Evolutionary conservation across 345 rosid species (phyloP).

Genomic region (Rhizophora apiculata): DNA sequence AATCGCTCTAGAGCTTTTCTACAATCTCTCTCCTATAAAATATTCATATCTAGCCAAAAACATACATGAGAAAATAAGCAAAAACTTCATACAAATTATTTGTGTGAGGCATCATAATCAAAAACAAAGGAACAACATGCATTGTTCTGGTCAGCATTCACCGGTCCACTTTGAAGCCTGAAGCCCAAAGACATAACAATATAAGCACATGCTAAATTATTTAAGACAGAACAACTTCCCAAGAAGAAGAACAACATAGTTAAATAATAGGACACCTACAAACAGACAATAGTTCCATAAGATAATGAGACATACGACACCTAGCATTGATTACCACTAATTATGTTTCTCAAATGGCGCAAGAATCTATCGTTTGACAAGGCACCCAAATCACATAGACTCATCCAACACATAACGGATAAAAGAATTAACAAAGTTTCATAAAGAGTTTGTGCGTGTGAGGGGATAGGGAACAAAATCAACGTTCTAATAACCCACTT

Average conservation of each 20-base stretch:
- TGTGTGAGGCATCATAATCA: conserved; percentile 25
- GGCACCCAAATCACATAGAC: conserved; percentile 16
- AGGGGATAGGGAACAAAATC: conserved; percentile 21
- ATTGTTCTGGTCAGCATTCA: conserved; percentile 41
- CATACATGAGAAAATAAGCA: conserved; percentile 10
- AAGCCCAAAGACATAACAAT: conserved; percentile 25
- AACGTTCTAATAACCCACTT: conserved; percentile 12
- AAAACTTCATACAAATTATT: conserved; percentile 3
- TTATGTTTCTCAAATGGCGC: not conserved
- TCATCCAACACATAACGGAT: not conserved
- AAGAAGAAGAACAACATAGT: conserved; percentile 25
- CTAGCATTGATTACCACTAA: not conserved
- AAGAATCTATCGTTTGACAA: conserved; percentile 11
- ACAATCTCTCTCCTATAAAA: conserved; percentile 9
- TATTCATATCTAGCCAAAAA: conserved; percentile 9
- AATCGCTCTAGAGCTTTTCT: conserved; percentile 4
- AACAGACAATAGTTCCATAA: conserved; percentile 45
- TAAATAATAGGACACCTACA: conserved; percentile 24
- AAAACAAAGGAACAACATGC: conserved; percentile 21
- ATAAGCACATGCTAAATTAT: conserved; percentile 23
- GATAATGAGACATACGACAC: conserved; percentile 31
- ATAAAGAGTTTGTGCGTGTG: conserved; percentile 7
- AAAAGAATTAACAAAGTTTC: conserved; percentile 9
- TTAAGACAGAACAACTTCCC: conserved; percentile 14
- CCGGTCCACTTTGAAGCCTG: conserved; percentile 15